Base-by-base conservation (phyloP, 1,139 yeast genomes). In the Suhomyces bokatorum region DNA sequence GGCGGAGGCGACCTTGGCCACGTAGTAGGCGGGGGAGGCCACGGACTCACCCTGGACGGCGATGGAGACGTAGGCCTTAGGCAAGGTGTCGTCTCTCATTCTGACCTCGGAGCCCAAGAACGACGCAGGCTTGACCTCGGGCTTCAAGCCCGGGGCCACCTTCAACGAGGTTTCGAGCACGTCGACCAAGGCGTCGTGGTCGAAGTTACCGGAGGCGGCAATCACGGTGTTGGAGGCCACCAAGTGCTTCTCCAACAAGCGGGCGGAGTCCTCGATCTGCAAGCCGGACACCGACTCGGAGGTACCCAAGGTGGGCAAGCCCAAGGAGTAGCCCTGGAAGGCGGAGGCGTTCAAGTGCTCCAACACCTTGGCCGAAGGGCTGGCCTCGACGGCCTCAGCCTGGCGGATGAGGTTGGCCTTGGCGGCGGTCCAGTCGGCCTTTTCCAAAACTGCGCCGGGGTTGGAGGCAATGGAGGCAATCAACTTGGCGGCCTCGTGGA, bases 91-190 rank as follows among this genome's bases (percentile, higher is more conserved):
- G 63, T 87, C 95, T 81, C 95, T 85, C 75, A 85, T 73, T 78
- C 90, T 83, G 55, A 85, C 83, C 67, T 87, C 95, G 43, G 93
- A 85, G 62, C 95, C 95, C 66, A 86, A 77, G 79, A 85, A 86
- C 37, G 80, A 64, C 48, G 85, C 80, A 48, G 80, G 74, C 53
- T 72, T 70, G 46, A 64, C 63, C 37, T 73, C 71, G 55, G 85
- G 83, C 63, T 79, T 81, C 48, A 73, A 67, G 50, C 87, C 88
- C 45, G 75, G 66, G 46, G 76, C 63, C 46, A 85, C 59, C 39
- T 68, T 58, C 51, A 79, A 64, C 45, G 70, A 65, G 50, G 72
- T 65, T 62, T 82, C 84, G 52, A 85, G 78, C 45, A 83, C 75
- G 49, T 80, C 82, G 53, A 83, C 87, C 55, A 86, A 73, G 48